Base-by-base conservation (phyloP, 441 rosid genomes). In the Gossypium gossypioides region DNA sequence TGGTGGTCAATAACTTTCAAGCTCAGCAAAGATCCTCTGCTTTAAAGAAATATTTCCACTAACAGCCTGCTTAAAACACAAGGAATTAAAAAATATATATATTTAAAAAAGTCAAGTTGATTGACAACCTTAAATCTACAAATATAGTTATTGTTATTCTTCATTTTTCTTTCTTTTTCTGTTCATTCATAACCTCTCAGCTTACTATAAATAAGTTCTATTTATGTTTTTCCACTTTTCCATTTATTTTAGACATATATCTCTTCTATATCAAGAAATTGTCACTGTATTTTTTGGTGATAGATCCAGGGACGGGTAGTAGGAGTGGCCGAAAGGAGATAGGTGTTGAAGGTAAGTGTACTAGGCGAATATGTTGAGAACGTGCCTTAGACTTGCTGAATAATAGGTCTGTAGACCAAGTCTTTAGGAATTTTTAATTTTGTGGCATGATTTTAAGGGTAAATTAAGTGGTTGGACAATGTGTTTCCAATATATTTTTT, bases 41-140 rank as follows among this genome's bases (percentile, higher is more conserved):
- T 65, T 46, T 44, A 22, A 44, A 22, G 1, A 44, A 22, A 27
- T 21, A 65, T 46, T 65, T 65, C 46, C 70, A 65, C 13, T 24
- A 51, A 46, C 70, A 65, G 56, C 70, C 56, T 65, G 69, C 69
- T 44, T 44, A 65, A 64, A 65, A 65, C 69, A 44, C 69, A 25
- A 19, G 21, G 69, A 64, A 64, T 10, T 10, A 19, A 19, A 63
- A 9, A 18, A 18, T 4, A 8, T 27, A 27, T 32, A 6, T 6
- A 32, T 32, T 32, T 21, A 6, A 21, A 21, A 22, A 65, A 22
- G 34, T 44, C 37, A 22, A 55, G 18, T 22, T 65, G 55, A 21
- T 65, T 44, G 69, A 44, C 55, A 22, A 44, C 69, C 34, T 44
- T 34, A 65, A 65, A 44, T 40, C 52, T 29, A 60, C 22, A 60